These are phyloP conservation scores for Paramecium primaurelia DNA, from an alignment of 73 alveolate genomes.

Conservation along the genomic window DNA sequence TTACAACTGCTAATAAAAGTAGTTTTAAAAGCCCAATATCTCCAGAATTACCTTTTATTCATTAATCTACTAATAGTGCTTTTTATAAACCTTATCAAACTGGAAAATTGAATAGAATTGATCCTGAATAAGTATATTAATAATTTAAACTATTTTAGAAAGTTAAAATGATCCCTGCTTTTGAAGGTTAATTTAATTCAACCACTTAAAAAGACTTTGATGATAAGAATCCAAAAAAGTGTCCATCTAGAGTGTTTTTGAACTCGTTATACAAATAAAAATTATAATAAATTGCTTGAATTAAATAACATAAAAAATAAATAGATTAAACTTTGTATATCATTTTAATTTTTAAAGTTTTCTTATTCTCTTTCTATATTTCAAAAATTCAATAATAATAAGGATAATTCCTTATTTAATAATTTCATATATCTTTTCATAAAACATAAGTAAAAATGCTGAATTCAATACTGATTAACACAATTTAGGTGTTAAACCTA, in stretches of 20 bases:
- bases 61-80: not conserved
- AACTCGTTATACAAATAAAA: not conserved
- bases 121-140: not conserved
- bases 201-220: not conserved
- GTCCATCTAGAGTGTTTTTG: constrained; percentile 5
- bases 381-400: not conserved
- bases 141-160: not conserved
- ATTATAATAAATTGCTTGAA: not conserved
- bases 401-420: not conserved
- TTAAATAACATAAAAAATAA: not conserved
- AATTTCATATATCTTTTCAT: constrained; percentile 40
- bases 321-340: not conserved
- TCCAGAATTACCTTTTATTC: constrained; percentile 36
- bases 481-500: not conserved
- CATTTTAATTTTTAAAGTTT: not conserved
- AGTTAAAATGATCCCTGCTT: not conserved
- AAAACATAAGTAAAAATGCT: constrained; percentile 39
- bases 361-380: not conserved
- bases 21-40: constrained; percentile 3
- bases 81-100: constrained; percentile 4
- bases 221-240: constrained; percentile 28
- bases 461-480: constrained; percentile 40
- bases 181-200: constrained; percentile 12
- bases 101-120: not conserved
- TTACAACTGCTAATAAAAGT: not conserved